Percentiles rank a stretch among this genome's conserved stretches.
Evolutionary conservation across 331 rosid genomes (phyloP).

Genomic region (Ulmus americana): DNA sequence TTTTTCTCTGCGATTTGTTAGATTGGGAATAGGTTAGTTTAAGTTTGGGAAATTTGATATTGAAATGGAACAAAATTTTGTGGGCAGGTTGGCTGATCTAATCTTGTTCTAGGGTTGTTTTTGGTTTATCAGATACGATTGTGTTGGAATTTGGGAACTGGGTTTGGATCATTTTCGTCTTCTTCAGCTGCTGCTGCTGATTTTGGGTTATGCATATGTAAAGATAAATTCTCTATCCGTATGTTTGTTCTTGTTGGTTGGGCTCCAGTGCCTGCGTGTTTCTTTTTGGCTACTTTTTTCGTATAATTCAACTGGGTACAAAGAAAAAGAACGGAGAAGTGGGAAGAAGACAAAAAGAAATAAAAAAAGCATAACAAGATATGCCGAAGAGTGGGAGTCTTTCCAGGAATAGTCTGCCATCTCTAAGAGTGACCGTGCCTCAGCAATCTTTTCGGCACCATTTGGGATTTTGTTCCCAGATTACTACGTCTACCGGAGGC

Average conservation of each 20-base stretch:
- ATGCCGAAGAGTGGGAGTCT: conserved; percentile 68
- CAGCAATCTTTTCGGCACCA: conserved; percentile 73
- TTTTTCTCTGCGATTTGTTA: background rate
- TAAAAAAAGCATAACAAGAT: background rate
- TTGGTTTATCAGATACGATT: conserved; percentile 1
- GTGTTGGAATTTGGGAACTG: conserved; percentile 3
- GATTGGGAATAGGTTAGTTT: background rate
- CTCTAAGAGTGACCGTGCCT: conserved; percentile 57
- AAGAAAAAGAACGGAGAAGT: background rate
- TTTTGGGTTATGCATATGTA: background rate
- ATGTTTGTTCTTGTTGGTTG: conserved; percentile 1
- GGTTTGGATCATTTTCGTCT: background rate
- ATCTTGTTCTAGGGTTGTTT: background rate
- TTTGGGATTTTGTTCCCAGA: conserved; percentile 83
- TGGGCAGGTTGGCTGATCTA: conserved; percentile 9
- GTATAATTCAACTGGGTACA: background rate
- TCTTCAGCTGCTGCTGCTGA: background rate
- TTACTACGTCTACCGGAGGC: conserved; percentile 72
- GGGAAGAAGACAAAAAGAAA: background rate
- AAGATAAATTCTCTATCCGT: background rate
- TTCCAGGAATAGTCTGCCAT: conserved; percentile 51
- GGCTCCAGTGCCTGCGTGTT: background rate
- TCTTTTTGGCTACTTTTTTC: background rate
- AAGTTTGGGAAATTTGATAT: background rate
- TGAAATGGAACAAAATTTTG: background rate